A percentile compares a stretch with the other conserved stretches of the same genome.
Evolutionary conservation across 192 early-diverging fungal genomes (phyloP).

Genomic region (Coemansia sp.): DNA sequence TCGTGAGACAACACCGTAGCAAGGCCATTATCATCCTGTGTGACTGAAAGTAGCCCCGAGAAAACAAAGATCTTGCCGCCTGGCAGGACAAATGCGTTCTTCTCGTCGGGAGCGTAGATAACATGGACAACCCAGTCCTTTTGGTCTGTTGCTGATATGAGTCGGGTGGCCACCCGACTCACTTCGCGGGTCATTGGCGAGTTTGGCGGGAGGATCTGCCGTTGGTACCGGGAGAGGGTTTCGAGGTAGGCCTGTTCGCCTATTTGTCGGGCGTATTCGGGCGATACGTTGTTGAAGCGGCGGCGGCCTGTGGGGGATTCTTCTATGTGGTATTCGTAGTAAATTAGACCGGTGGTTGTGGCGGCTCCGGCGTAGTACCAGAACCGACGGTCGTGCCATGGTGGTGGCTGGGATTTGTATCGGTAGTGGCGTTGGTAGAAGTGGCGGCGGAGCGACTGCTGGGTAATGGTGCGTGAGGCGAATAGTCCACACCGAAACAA

Average conservation of each 20-base stretch:
- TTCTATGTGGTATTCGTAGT: slow-evolving; percentile 43
- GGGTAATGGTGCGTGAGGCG: neutral
- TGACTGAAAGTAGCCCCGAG: slow-evolving; percentile 84
- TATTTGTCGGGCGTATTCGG: slow-evolving; percentile 42
- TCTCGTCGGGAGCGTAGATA: slow-evolving; percentile 66
- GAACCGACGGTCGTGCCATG: slow-evolving; percentile 29
- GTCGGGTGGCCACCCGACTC: slow-evolving; percentile 61
- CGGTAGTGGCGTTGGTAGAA: slow-evolving; percentile 14
- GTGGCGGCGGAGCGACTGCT: neutral
- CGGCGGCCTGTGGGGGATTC: slow-evolving; percentile 51
- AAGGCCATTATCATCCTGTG: slow-evolving; percentile 77
- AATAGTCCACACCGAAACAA: neutral
- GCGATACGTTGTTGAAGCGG: slow-evolving; percentile 49
- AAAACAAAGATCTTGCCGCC: slow-evolving; percentile 98
- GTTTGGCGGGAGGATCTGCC: slow-evolving; percentile 66
- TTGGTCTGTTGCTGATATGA: slow-evolving; percentile 67
- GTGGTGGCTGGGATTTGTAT: neutral
- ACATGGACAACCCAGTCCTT: slow-evolving; percentile 90
- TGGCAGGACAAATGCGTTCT: slow-evolving; percentile 94
- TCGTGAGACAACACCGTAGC: slow-evolving; percentile 95
- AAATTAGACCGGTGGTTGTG: slow-evolving; percentile 16
- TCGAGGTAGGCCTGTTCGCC: slow-evolving; percentile 70
- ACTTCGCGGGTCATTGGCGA: slow-evolving; percentile 61
- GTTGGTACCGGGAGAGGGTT: slow-evolving; percentile 63
- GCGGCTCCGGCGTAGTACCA: slow-evolving; percentile 28